These are phyloP conservation scores for Canna indica DNA, from an alignment of 176 grass and related monocot genomes.

Conservation along the genomic window DNA sequence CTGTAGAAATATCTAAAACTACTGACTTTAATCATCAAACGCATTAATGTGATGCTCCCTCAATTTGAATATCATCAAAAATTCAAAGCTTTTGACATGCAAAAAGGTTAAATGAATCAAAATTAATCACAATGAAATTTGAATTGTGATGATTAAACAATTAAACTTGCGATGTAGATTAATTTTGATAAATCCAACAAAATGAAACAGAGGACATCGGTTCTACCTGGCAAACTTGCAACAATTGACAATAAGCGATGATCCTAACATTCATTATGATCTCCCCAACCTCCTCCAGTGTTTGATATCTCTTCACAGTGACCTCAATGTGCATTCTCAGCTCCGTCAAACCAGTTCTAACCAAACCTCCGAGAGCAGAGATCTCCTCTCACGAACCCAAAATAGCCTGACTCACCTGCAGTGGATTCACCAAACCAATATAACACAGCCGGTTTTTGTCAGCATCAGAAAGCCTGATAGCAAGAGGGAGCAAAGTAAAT, in stretches of 20 bases:
- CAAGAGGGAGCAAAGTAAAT: neutral
- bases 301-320: slow-evolving; percentile 19
- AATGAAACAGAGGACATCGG: neutral
- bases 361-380: slow-evolving; percentile 2
- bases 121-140: too few species aligned
- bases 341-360: neutral
- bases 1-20: too few species aligned
- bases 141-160: too few species aligned
- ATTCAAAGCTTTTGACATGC: too few species aligned
- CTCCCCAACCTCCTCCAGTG: slow-evolving; percentile 15
- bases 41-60: too few species aligned
- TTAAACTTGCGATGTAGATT: too few species aligned
- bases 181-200: neutral
- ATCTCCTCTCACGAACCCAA: slow-evolving; percentile 1
- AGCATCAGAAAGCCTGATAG: neutral
- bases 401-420: neutral
- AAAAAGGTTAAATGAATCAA: too few species aligned
- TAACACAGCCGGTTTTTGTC: too few species aligned
- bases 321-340: slow-evolving; percentile 42
- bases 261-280: slow-evolving; percentile 43
- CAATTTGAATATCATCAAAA: too few species aligned
- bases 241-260: slow-evolving; percentile 41
- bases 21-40: too few species aligned
- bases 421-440: neutral
- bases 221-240: slow-evolving; percentile 54